phyloP scores from a whole-genome alignment of 495 filamentous ascomycete species.

The Cercophora samala region DNA sequence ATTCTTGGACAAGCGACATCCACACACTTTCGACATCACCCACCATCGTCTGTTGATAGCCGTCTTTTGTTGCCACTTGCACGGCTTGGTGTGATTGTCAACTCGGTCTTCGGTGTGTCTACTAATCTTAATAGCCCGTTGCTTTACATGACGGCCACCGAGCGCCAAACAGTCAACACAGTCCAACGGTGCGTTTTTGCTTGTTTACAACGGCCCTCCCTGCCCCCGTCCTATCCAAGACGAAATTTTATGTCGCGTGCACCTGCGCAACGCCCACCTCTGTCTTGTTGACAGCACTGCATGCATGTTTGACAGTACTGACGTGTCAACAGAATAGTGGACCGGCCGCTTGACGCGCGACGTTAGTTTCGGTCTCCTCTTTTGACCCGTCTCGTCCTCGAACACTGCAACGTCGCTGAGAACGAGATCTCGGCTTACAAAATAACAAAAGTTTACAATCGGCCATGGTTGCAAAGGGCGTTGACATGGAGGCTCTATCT shows the following conservation, averaged over 20 bases:
- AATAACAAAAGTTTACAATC: neutral
- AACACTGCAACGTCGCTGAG: neutral
- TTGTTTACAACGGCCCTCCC: neutral
- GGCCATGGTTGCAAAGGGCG: constrained; percentile 36
- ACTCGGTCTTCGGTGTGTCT: neutral
- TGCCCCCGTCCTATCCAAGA: neutral
- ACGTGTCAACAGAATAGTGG: constrained; percentile 8
- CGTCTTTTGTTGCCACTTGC: constrained; percentile 3
- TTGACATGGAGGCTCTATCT: constrained; percentile 66
- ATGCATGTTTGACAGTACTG: neutral
- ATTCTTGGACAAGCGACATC: constrained; percentile 15
- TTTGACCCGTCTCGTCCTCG: neutral
- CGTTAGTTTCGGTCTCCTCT: neutral
- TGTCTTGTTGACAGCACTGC: neutral
- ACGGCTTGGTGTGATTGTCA: constrained; percentile 1
- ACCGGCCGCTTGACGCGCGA: neutral
- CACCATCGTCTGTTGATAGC: neutral
- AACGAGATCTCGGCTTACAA: neutral
- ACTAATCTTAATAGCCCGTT: neutral
- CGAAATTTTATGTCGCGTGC: neutral
- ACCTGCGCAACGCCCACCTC: neutral
- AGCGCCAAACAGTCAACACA: neutral
- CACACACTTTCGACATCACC: neutral
- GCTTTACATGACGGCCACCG: neutral
- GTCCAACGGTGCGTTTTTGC: neutral